Evolutionary conservation across 2,329 filamentous ascomycete genomes (phyloP).

Genomic region (Leptodontidium sp.): DNA sequence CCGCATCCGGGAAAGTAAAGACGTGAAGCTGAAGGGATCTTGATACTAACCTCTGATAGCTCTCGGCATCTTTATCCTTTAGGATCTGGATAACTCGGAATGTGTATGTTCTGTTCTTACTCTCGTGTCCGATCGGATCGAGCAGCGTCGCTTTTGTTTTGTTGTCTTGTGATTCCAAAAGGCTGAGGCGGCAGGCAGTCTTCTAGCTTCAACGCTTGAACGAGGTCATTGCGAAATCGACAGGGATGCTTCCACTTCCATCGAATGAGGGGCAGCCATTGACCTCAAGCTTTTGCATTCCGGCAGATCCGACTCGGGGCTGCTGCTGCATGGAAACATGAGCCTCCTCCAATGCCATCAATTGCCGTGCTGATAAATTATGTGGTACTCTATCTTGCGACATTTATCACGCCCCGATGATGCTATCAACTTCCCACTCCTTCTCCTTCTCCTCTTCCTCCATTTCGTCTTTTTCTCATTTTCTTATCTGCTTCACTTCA

Average conservation of each 20-base stretch:
- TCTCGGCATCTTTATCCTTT: constrained; percentile 57
- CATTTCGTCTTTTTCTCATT: background rate
- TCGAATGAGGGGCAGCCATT: constrained; percentile 13
- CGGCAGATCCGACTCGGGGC: constrained; percentile 20
- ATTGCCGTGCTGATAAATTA: constrained; percentile 24
- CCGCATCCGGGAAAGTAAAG: background rate
- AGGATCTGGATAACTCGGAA: background rate
- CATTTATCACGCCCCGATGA: background rate
- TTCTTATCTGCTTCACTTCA: constrained; percentile 6
- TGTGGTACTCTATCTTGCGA: background rate
- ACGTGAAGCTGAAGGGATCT: constrained; percentile 22
- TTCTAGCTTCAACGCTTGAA: background rate
- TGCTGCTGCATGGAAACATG: background rate
- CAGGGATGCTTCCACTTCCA: background rate
- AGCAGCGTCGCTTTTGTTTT: background rate
- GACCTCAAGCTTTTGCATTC: constrained; percentile 23
- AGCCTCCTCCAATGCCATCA: background rate
- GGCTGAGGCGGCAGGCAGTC: constrained; percentile 5
- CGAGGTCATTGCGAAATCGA: background rate
- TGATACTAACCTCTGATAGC: constrained; percentile 63
- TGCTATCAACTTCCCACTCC: background rate
- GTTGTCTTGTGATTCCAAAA: constrained; percentile 1
- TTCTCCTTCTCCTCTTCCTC: background rate
- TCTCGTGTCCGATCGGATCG: background rate
- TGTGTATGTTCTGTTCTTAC: background rate